phyloP scores from a whole-genome alignment of 768 basidiomycete genomes.

The Leccinum broughii region DNA sequence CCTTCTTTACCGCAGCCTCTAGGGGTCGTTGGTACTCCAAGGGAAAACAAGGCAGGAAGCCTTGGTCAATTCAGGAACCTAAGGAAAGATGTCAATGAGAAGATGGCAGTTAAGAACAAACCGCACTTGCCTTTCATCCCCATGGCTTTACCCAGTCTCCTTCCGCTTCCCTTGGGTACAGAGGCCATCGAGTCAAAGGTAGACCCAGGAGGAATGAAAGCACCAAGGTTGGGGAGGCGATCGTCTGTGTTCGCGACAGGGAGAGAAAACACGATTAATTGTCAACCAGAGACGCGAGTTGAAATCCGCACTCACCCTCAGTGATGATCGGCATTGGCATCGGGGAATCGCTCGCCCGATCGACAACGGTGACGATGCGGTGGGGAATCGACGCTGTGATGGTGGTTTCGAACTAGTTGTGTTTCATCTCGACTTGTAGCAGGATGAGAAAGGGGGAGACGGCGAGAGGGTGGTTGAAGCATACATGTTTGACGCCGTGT shows the following conservation, averaged over 20 bases:
- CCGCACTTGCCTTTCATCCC: too few species aligned
- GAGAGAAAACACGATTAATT: background rate
- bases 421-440: conserved; percentile 79
- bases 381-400: conserved; percentile 76
- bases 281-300: background rate
- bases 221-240: conserved; percentile 27
- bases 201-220: conserved; percentile 25
- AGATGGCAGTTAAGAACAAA: background rate
- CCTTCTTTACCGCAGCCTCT: conserved; percentile 33
- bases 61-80: conserved; percentile 28
- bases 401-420: conserved; percentile 95
- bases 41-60: conserved; percentile 68
- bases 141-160: conserved; percentile 18
- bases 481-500: conserved; percentile 48
- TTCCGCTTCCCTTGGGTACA: background rate
- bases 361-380: conserved; percentile 84
- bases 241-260: conserved; percentile 5
- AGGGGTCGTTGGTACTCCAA: conserved; percentile 87
- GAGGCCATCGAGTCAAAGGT: conserved; percentile 20
- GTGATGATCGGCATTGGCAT: conserved; percentile 30
- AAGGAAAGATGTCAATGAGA: background rate
- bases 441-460: background rate
- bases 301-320: conserved; percentile 18
- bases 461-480: background rate
- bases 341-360: conserved; percentile 87